Conservation (phyloP, 2,329 filamentous ascomycete genomes). For the Dothidotthia symphoricarpi region DNA sequence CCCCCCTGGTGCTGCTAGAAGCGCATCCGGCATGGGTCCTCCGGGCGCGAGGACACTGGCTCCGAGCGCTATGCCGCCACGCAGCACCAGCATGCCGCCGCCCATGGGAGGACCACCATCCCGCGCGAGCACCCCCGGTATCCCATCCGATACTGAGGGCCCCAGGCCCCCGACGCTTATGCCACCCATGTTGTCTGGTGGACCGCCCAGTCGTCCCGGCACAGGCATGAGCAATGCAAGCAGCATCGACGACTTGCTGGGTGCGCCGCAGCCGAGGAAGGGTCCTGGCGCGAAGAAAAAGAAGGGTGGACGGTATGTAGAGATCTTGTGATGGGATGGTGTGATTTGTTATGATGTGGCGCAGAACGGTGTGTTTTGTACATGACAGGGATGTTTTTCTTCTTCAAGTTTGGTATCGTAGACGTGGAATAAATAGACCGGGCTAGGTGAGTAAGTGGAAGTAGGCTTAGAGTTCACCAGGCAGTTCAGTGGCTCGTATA, state of each 20-base stretch:
- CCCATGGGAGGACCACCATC: constrained; percentile 30
- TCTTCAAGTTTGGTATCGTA: too few relatives aligned
- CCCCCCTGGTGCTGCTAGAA: constrained; percentile 42
- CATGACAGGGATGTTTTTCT: too few relatives aligned
- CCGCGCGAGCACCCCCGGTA: constrained; percentile 34
- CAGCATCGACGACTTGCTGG: constrained; percentile 89
- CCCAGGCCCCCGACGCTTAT: constrained; percentile 23
- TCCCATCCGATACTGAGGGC: constrained; percentile 33
- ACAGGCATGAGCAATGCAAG: constrained; percentile 90
- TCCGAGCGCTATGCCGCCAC: constrained; percentile 21
- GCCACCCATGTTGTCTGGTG: constrained; percentile 30
- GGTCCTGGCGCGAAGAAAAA: constrained; percentile 60
- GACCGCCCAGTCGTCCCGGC: constrained; percentile 52
- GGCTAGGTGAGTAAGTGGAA: too few relatives aligned
- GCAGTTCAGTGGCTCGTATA: too few relatives aligned
- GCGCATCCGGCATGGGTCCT: constrained; percentile 49
- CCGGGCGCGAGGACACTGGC: constrained; percentile 14
- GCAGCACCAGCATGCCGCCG: constrained; percentile 41
- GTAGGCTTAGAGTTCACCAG: too few relatives aligned
- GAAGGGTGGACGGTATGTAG: constrained; percentile 86
- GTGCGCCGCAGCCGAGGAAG: constrained; percentile 69
- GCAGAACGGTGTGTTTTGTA: too few relatives aligned
- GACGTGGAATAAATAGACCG: too few relatives aligned
- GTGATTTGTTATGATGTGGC: too few relatives aligned
- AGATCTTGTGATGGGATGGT: constrained; percentile 81